Base-by-base conservation (phyloP, 1,139 yeast genomes). In the Pichia cactophila region DNA sequence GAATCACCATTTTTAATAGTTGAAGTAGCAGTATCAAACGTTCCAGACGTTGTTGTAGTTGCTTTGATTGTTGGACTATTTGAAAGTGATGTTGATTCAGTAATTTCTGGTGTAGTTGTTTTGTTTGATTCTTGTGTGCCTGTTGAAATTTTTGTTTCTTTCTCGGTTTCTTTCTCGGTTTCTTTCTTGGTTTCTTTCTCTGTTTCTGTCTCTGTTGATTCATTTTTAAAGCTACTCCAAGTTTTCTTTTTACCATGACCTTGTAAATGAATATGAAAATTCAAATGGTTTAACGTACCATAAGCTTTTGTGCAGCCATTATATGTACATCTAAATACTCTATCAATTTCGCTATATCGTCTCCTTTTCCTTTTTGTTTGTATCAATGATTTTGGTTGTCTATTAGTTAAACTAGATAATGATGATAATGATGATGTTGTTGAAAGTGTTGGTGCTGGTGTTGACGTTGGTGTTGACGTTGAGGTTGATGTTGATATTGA, bases 211-310 rank as follows among this genome's bases (percentile, higher is more conserved):
- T 10, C 35, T 31, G 16, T 31, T 31, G 14, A 12, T 31, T 31
- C 35, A 31, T 31, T 14, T 31, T 14, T 31, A 14, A 31, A 31
- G 35, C 35, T 31, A 31, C 35, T 31, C 35, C 35, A 31, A 31
- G 77, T 70, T 53, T 88, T 75, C 57, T 86, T 76, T 48, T 73
- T 73, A 7, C 94, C 94, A 61, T 85, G 94, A 45, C 75, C 77
- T 58, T 85, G 86, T 61, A 85, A 75, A 5, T 79, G 76, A 29
- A 85, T 83, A 62, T 85, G 94, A 14, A 90, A 85, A 62, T 85
- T 85, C 44, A 85, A 68, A 63, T 85, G 94, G 63, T 85, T 85
- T 46, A 85, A 68, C 26, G 88, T 81, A 2, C 94, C 94, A 62
- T 85, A 85, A 45, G 85, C 78, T 65, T 85, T 85, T 42, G 74